These are phyloP conservation scores for Pseudoperonospora humuli DNA, from an alignment of 352 stramenopile species.

Conservation along the genomic window DNA sequence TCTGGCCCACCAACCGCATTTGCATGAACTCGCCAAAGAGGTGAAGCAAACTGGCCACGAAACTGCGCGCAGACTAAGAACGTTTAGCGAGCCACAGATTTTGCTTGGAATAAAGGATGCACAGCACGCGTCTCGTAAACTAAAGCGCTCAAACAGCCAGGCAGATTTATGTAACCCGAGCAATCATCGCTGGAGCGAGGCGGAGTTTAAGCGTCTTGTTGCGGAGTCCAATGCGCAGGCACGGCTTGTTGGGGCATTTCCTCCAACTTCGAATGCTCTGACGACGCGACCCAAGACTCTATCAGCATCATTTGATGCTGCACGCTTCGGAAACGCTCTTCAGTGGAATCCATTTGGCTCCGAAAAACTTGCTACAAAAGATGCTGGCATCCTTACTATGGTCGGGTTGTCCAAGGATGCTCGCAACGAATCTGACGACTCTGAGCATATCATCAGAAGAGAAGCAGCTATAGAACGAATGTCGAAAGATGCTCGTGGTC, in stretches of 20 bases:
- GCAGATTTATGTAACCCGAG: constrained; percentile 60
- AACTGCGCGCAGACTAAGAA: constrained; percentile 26
- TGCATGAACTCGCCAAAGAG: constrained; percentile 42
- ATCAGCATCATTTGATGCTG: constrained; percentile 53
- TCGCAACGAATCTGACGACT: constrained; percentile 43
- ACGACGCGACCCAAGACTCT: constrained; percentile 40
- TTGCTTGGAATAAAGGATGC: constrained; percentile 28
- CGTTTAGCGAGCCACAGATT: constrained; percentile 55
- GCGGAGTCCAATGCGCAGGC: constrained; percentile 56
- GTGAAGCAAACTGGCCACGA: constrained; percentile 27
- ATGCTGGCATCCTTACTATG: constrained; percentile 46
- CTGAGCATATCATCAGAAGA: constrained; percentile 27
- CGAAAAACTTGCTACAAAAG: constrained; percentile 30
- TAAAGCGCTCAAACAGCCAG: constrained; percentile 69
- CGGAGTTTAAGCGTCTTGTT: constrained; percentile 65
- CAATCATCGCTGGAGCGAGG: constrained; percentile 62
- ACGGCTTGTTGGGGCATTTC: constrained; percentile 31
- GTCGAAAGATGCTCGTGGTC: constrained; percentile 46
- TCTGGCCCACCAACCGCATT: constrained; percentile 56
- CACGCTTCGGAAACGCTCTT: constrained; percentile 42
- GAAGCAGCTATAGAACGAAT: constrained; percentile 47
- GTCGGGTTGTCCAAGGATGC: constrained; percentile 62
- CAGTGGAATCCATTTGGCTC: constrained; percentile 41
- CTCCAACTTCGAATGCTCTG: constrained; percentile 21
- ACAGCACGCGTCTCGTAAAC: constrained; percentile 29